Base-by-base conservation (phyloP, 306 rosid species). In the Nissolia schottii region DNA sequence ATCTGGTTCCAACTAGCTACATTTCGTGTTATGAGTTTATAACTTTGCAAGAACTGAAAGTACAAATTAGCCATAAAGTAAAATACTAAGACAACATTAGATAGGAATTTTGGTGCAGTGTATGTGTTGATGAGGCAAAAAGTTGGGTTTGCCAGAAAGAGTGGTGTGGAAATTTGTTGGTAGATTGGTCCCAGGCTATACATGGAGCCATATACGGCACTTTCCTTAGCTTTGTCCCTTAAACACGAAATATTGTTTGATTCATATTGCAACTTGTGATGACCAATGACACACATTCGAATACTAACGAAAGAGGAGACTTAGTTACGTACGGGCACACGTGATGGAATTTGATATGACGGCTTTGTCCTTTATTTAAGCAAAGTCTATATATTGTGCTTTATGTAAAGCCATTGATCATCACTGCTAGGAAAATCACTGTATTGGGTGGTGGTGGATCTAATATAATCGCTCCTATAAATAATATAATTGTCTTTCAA, bases 221-320 rank as follows among this genome's bases (percentile, higher is more conserved):
- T 29, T 72, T 32, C 77, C 59, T 20, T 5, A 14, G n/a, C n/a
- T 2, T 40, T 72, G 60, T 13, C 68, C 32, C 15, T 57, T 71
- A 28, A 25, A 2, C 46, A 71, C 23, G 5, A 35, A 40, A 27
- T n/a, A n/a, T 55, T 57, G 29, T 41, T 37, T 24, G 35, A 45
- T 71, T 27, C n/a, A 7, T 28, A 41, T 45, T 32, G 34, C 68
- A 58, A 29, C 68, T 59, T 59, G 77, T 13, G 35, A 72, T 46
- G 22, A 18, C 29, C 48, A 12, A 29, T 45, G 38, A 9, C 54
- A 37, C 40, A 24, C 12, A 15, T 8, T 22, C 18, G 34, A 34
- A 53, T 14, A 2, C 50, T 12, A 50, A 20, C 15, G 8, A 20
- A n/a, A 69, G 35, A 35, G 24, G 38, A 29, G 18, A 59, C 19